Conservation (phyloP, 2,329 filamentous ascomycete genomes). For the Iodosphaeria phyllophila region DNA sequence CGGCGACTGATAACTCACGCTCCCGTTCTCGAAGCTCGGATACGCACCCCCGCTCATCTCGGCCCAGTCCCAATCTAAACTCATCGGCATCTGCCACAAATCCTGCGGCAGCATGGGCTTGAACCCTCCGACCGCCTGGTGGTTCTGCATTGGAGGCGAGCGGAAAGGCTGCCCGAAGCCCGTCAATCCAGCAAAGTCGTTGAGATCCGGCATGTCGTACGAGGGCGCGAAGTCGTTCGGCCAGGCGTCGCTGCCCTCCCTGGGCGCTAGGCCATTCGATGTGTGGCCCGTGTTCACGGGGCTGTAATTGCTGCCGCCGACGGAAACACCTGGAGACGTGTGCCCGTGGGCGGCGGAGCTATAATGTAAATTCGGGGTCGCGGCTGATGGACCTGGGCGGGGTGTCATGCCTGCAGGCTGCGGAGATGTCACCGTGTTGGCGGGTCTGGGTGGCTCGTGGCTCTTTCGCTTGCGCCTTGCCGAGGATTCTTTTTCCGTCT, state of each 20-base stretch:
- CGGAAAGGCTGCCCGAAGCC: slow-evolving; percentile 19
- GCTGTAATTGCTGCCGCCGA: slow-evolving; percentile 14
- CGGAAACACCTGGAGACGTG: slow-evolving; percentile 13
- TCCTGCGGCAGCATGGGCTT: slow-evolving; percentile 84
- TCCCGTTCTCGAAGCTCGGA: slow-evolving; percentile 44
- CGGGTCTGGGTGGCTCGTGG: slow-evolving; percentile 23
- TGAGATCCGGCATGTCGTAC: slow-evolving; percentile 19
- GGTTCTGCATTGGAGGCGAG: slow-evolving; percentile 12
- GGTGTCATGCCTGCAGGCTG: slow-evolving; percentile 9
- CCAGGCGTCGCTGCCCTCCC: slow-evolving; percentile 25
- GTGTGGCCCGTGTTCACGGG: slow-evolving; percentile 19
- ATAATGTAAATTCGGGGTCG: slow-evolving; percentile 14
- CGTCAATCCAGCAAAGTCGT: slow-evolving; percentile 25
- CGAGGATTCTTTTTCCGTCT: slow-evolving; percentile 68
- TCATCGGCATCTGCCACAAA: slow-evolving; percentile 91
- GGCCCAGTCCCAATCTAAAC: slow-evolving; percentile 72
- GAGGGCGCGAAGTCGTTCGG: slow-evolving; percentile 21
- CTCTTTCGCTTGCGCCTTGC: slow-evolving; percentile 73
- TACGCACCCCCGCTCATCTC: slow-evolving; percentile 49
- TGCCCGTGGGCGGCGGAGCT: slow-evolving; percentile 9
- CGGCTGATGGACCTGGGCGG: slow-evolving; percentile 8
- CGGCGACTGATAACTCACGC: too few species aligned
- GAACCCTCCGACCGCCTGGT: slow-evolving; percentile 29
- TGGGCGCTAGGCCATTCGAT: slow-evolving; percentile 24
- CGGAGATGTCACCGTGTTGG: slow-evolving; percentile 6